Base-by-base conservation (phyloP, 371 early-diverging fungal genomes). In the Thermomucor indicae-seudaticae region DNA sequence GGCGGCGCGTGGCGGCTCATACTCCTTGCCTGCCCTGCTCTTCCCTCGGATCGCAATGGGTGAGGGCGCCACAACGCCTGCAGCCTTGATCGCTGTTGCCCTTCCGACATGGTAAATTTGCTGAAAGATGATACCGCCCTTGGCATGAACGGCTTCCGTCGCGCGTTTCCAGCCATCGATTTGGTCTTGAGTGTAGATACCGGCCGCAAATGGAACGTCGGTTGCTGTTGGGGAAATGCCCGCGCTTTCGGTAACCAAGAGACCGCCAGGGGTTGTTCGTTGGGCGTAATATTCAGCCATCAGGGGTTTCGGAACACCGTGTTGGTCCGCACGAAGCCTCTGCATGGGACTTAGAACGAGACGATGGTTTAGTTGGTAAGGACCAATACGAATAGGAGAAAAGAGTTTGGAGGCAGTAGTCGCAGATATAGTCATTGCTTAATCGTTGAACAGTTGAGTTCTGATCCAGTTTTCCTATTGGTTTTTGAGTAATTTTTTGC, bases 171-270 rank as follows among this genome's bases (percentile, higher is more conserved):
- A 86, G 3, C 60, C 77, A 39, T 54, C 60, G 16, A 78, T 62
- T 42, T 83, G 83, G 16, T 65, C 76, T 6, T 68, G 40, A n/a
- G 57, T 74, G 58, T 65, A 70, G 19, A 80, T 67, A 19, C 71
- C 74, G 7, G 77, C 74, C 30, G 57, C 57, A 24, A 49, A 62
- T 17, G 56, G 61, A 47, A 54, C 61, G 14, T 57, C 57, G 22
- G 66, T 65, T 6, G 75, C 77, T n/a, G 53, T 53, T 11, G 65
- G 64, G 27, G 49, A 49, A 31, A 75, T 67, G 16, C 67, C 52
- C 1, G 79, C 71, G 7, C 70, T 84, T 59, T 83, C 86, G 17
- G 76, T 63, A 22, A 85, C 67, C 24, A 82, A 43, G 2, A 85
- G 54, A 17, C 83, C 82, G 34, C 80, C 81, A 19, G 49, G 39